Evolutionary conservation across 495 filamentous ascomycete genomes (phyloP), one percentile per base, ranked within the genome.

Genomic region (Hypoxylon trugodes): DNA sequence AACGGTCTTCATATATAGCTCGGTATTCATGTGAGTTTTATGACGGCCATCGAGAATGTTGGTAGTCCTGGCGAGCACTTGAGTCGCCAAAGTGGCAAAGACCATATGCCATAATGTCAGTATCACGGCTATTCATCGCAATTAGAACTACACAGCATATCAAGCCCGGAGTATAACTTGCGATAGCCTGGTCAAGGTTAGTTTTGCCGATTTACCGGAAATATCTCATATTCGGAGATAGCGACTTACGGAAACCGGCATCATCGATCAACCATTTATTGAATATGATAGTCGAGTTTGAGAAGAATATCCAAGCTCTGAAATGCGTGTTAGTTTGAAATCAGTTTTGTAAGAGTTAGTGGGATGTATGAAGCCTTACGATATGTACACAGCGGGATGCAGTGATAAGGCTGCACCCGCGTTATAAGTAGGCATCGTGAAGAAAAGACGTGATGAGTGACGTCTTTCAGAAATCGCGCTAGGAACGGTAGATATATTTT

Each of bases 191-290:
- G 1, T 32, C 65, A 69, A 18, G 49, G 61, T 59, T 54, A 12
- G 5, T 58, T 28, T n/a, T n/a, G n/a, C n/a, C n/a, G n/a, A n/a
- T n/a, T n/a, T n/a, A n/a, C n/a, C n/a, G n/a, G n/a, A n/a, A n/a
- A n/a, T n/a, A n/a, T n/a, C n/a, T n/a, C n/a, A n/a, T n/a, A n/a
- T n/a, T n/a, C n/a, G n/a, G n/a, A n/a, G n/a, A n/a, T n/a, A n/a
- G n/a, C n/a, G n/a, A n/a, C 91, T 86, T 78, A 95, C 92, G 82
- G 77, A 96, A 96, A 49, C 88, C 83, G 66, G 82, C 80, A 61
- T 82, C 86, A 69, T 89, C 83, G 47, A 96, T 82, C 40, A 97
- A 86, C 82, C 89, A 92, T 79, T 96, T 96, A 84, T 97, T 96
- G 84, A 96, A 97, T 50, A 97, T 74, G 63, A 97, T 96, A 56